Evolutionary conservation across 208 protist species (phyloP).

Genomic region (Wallacemonas collosoma): DNA sequence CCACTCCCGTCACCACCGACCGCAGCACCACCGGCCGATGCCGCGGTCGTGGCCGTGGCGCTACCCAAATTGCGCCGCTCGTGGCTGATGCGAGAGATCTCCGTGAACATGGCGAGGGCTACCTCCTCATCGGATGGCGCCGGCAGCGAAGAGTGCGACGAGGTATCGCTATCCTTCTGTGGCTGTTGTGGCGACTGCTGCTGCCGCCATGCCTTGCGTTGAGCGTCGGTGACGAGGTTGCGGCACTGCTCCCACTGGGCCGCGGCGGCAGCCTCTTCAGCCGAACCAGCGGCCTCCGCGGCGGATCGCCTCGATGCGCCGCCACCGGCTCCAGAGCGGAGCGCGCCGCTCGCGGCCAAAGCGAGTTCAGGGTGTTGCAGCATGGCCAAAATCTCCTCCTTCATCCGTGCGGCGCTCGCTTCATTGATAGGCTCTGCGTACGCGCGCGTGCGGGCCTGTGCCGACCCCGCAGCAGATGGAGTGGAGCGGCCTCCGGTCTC

Average conservation of each 20-base stretch:
- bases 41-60: conserved; percentile 1
- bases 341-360: not conserved
- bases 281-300: not conserved
- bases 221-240: conserved; percentile 10
- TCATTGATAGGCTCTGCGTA: conserved; percentile 17
- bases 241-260: conserved; percentile 31
- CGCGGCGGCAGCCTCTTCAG: conserved; percentile 15
- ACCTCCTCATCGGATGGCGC: conserved; percentile 11
- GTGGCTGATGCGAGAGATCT: conserved; percentile 12
- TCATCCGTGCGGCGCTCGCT: conserved; percentile 19
- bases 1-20: not conserved
- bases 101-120: conserved; percentile 7
- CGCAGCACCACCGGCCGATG: not conserved
- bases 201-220: conserved; percentile 11
- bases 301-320: not conserved
- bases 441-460: not conserved
- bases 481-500: not conserved
- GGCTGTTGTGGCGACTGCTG: conserved; percentile 17
- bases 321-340: not conserved
- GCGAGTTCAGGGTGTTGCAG: conserved; percentile 25
- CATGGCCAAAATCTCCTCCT: conserved; percentile 37
- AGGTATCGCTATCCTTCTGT: not conserved
- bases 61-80: conserved; percentile 4
- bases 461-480: not conserved
- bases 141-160: conserved; percentile 6